Evolutionary conservation across 2,329 filamentous ascomycete genomes (phyloP).

Genomic region (Xylaria sp.): DNA sequence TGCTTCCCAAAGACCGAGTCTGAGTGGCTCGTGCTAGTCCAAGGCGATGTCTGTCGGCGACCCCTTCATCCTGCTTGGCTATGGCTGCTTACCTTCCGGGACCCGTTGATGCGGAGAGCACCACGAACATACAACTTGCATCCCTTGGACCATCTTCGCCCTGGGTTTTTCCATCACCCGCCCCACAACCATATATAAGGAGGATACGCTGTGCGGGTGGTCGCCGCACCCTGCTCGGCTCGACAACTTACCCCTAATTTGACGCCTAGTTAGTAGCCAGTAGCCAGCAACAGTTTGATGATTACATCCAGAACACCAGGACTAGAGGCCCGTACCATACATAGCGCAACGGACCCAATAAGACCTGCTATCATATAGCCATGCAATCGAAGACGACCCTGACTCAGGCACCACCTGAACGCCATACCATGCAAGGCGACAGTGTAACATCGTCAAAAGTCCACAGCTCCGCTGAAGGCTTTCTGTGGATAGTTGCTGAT

Average conservation of each 20-base stretch:
- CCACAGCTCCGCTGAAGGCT: slow-evolving; percentile 17
- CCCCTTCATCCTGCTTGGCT: slow-evolving; percentile 32
- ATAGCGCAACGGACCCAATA: slow-evolving; percentile 15
- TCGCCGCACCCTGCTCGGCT: slow-evolving; percentile 31
- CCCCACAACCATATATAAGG: slow-evolving; percentile 34
- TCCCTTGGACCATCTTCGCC: slow-evolving; percentile 33
- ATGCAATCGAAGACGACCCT: slow-evolving; percentile 11
- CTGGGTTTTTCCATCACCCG: slow-evolving; percentile 7
- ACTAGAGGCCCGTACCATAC: slow-evolving; percentile 17
- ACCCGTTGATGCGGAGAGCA: slow-evolving; percentile 20
- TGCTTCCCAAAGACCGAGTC: not conserved
- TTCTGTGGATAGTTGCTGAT: not conserved
- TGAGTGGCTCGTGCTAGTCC: slow-evolving; percentile 12
- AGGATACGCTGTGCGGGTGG: slow-evolving; percentile 37
- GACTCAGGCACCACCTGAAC: slow-evolving; percentile 21
- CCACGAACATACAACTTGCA: slow-evolving; percentile 15
- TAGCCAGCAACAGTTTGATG: slow-evolving; percentile 22
- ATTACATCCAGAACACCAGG: slow-evolving; percentile 24
- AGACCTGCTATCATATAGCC: not conserved
- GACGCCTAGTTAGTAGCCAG: slow-evolving; percentile 19
- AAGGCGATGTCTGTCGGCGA: slow-evolving; percentile 23
- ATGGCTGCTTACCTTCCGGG: slow-evolving; percentile 41
- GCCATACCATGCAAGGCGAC: not conserved
- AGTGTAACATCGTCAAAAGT: slow-evolving; percentile 1
- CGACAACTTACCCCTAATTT: slow-evolving; percentile 23